phyloP scores from a whole-genome alignment of 768 basidiomycete species.

The Mycena belliarum region DNA sequence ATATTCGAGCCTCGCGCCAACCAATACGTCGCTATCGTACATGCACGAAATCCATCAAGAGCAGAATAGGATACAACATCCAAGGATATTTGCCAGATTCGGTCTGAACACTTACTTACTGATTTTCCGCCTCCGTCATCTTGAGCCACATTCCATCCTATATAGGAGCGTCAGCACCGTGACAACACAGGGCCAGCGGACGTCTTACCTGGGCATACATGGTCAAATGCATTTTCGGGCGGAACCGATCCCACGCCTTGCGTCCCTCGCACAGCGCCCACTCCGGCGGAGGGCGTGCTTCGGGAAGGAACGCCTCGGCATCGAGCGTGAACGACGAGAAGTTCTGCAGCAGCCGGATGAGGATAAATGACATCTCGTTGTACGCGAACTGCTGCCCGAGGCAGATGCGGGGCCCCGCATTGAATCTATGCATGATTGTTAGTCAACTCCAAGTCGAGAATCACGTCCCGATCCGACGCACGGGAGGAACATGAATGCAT shows the following conservation, averaged over 20 bases:
- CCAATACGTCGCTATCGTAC: too few relatives aligned
- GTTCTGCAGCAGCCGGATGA: conserved; percentile 62
- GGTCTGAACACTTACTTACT: too few relatives aligned
- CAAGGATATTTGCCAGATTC: too few relatives aligned
- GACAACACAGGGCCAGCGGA: background rate
- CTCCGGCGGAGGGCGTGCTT: conserved; percentile 43
- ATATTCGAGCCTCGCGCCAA: too few relatives aligned
- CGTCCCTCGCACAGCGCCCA: conserved; percentile 48
- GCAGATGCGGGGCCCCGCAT: conserved; percentile 49
- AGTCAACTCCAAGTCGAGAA: too few relatives aligned
- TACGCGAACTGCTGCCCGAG: conserved; percentile 41
- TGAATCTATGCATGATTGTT: conserved; percentile 36
- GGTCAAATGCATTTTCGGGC: conserved; percentile 55
- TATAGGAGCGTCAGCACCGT: background rate
- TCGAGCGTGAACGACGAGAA: conserved; percentile 53
- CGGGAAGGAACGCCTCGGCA: conserved; percentile 45
- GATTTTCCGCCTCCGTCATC: conserved; percentile 38
- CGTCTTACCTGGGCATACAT: conserved; percentile 46
- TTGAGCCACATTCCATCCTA: conserved; percentile 55
- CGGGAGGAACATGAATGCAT: conserved; percentile 71
- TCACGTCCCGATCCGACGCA: background rate
- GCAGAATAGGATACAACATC: background rate
- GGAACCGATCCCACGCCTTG: conserved; percentile 51
- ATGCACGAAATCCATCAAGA: too few relatives aligned
- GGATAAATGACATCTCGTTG: conserved; percentile 55